Evolutionary conservation across 495 filamentous ascomycete species (phyloP).

Genomic region (Cercophora newfieldiana): DNA sequence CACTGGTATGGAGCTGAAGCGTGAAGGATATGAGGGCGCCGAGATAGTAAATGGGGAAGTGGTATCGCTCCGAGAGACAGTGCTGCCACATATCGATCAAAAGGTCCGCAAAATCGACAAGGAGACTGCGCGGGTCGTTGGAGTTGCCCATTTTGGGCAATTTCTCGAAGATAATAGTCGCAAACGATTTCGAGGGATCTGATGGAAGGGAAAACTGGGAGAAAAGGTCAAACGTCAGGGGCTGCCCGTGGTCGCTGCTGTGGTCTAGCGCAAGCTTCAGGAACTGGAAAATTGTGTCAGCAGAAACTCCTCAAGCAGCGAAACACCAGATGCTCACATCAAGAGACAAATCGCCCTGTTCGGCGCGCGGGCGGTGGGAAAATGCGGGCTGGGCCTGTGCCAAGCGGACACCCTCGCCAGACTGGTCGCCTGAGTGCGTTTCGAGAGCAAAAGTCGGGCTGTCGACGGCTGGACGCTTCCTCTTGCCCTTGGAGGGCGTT

Average conservation of each 20-base stretch:
- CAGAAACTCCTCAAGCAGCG: background rate
- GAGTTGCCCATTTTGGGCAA: slow-evolving; percentile 40
- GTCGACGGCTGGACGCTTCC: slow-evolving; percentile 52
- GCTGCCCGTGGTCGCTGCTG: slow-evolving; percentile 34
- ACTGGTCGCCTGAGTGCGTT: slow-evolving; percentile 31
- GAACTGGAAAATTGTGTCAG: slow-evolving; percentile 35
- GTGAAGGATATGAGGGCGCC: slow-evolving; percentile 40
- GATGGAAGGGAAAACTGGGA: slow-evolving; percentile 44
- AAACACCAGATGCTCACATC: slow-evolving; percentile 32
- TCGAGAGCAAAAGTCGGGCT: slow-evolving; percentile 53
- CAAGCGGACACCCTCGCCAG: background rate
- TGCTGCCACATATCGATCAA: slow-evolving; percentile 47
- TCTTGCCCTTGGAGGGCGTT: slow-evolving; percentile 51
- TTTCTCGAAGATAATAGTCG: slow-evolving; percentile 46
- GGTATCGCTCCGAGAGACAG: slow-evolving; percentile 43
- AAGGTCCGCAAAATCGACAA: slow-evolving; percentile 46
- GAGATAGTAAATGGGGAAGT: slow-evolving; percentile 46
- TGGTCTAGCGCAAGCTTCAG: slow-evolving; percentile 47
- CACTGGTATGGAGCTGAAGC: slow-evolving; percentile 41
- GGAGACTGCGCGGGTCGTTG: slow-evolving; percentile 37
- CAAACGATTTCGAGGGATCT: slow-evolving; percentile 39
- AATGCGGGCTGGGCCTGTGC: background rate
- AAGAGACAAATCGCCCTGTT: slow-evolving; percentile 23
- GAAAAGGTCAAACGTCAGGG: slow-evolving; percentile 45
- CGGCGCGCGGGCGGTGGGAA: background rate